A percentile compares a stretch with the other conserved stretches of the same genome.
Conservation (phyloP, 495 filamentous ascomycete genomes). For the Astrothelium subdiscretum region DNA sequence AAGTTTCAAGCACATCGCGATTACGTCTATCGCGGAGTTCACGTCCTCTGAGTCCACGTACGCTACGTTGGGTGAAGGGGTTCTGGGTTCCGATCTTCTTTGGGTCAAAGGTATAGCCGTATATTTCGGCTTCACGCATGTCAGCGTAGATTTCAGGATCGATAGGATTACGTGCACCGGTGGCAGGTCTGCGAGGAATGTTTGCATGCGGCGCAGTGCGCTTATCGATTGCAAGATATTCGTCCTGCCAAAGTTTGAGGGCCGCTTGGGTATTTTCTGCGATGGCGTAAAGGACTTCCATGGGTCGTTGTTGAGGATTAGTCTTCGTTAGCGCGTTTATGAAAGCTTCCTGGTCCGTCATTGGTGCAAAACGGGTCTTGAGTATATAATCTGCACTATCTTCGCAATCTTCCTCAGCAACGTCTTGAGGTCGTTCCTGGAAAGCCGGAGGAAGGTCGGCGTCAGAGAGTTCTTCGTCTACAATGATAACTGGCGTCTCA, state of each 20-base stretch:
- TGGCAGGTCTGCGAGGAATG: slow-evolving; percentile 29
- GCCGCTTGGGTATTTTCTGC: slow-evolving; percentile 41
- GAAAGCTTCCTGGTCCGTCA: slow-evolving; percentile 20
- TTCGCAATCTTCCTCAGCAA: not conserved
- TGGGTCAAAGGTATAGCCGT: slow-evolving; percentile 28
- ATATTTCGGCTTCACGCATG: slow-evolving; percentile 33
- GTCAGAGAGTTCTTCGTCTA: slow-evolving; percentile 3
- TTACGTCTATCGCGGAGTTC: slow-evolving; percentile 27
- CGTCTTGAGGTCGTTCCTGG: not conserved
- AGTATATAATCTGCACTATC: not conserved
- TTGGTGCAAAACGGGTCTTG: slow-evolving; percentile 14
- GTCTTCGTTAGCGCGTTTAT: slow-evolving; percentile 21
- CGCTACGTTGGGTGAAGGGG: slow-evolving; percentile 23
- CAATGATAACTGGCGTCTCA: not conserved
- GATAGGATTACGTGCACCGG: slow-evolving; percentile 25
- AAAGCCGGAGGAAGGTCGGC: not conserved
- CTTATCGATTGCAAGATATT: slow-evolving; percentile 50
- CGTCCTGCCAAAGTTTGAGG: slow-evolving; percentile 50
- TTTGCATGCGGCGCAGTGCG: slow-evolving; percentile 32
- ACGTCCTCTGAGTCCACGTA: slow-evolving; percentile 23
- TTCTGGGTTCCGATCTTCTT: slow-evolving; percentile 26
- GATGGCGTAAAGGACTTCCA: slow-evolving; percentile 42
- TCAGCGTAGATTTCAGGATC: slow-evolving; percentile 23
- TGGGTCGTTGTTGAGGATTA: slow-evolving; percentile 22
- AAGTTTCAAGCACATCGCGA: slow-evolving; percentile 14